Percentiles rank a stretch among this genome's conserved stretches.
These are phyloP conservation scores for Pythium myriotylum DNA, from an alignment of 352 stramenopile species.

Conservation along the genomic window DNA sequence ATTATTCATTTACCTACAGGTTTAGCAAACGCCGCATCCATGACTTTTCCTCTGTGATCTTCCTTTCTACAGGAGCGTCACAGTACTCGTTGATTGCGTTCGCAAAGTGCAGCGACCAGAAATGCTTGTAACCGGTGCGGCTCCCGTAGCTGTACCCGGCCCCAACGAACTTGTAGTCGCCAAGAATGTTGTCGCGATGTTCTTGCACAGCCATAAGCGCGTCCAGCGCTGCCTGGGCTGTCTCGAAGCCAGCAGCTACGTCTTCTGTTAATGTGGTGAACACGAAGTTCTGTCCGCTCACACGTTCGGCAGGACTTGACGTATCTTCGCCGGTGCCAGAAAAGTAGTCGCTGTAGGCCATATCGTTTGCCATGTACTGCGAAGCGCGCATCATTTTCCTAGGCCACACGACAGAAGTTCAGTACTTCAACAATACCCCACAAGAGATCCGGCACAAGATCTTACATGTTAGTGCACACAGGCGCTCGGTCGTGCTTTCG, in stretches of 20 bases:
- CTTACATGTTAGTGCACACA: conserved; percentile 31
- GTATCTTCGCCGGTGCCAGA: conserved; percentile 45
- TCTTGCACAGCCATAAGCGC: conserved; percentile 33
- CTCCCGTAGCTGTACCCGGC: conserved; percentile 27
- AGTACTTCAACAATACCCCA: no score
- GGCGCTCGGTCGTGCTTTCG: conserved; percentile 17
- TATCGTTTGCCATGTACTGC: conserved; percentile 31
- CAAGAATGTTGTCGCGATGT: conserved; percentile 34
- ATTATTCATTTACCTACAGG: conserved; percentile 9
- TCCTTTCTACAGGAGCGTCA: conserved; percentile 17
- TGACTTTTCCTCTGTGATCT: conserved; percentile 17
- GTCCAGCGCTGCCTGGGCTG: conserved; percentile 22
- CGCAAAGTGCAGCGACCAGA: conserved; percentile 31
- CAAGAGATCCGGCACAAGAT: no score
- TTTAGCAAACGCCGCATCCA: conserved; percentile 25
- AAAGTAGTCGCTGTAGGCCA: conserved; percentile 34
- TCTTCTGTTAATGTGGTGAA: conserved; percentile 39
- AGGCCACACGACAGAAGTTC: no score
- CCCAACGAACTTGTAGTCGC: conserved; percentile 28
- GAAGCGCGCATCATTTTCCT: conserved; percentile 33
- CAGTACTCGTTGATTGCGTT: conserved; percentile 30
- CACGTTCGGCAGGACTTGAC: conserved; percentile 46
- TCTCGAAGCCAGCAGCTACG: conserved; percentile 33
- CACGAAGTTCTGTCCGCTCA: conserved; percentile 46
- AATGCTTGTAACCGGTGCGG: conserved; percentile 29